These are phyloP conservation scores for Parastagonospora nodorum DNA, from an alignment of 2,329 filamentous ascomycete species.

Conservation along the genomic window DNA sequence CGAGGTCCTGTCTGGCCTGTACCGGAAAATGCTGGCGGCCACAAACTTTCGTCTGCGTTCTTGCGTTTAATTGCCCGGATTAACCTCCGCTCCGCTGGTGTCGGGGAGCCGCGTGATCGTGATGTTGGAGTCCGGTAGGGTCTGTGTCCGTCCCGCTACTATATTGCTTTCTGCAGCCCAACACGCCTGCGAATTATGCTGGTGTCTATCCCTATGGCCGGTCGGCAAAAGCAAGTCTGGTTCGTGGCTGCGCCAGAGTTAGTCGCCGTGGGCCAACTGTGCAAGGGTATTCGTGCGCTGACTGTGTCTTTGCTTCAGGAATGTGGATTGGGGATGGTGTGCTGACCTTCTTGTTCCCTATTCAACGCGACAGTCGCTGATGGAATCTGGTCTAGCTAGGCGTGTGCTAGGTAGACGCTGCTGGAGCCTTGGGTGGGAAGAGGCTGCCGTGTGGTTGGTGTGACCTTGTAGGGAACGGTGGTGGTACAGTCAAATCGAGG, in stretches of 20 bases:
- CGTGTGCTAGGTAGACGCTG: background rate
- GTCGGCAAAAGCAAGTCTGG: slow-evolving; percentile 19
- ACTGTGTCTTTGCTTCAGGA: slow-evolving; percentile 26
- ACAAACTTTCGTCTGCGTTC: background rate
- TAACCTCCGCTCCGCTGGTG: background rate
- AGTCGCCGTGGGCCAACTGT: slow-evolving; percentile 7
- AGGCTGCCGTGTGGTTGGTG: slow-evolving; percentile 11
- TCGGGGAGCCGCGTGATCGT: background rate
- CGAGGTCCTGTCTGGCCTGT: slow-evolving; percentile 6
- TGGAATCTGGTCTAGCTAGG: background rate
- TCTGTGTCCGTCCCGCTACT: background rate
- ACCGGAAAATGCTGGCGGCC: slow-evolving; percentile 2
- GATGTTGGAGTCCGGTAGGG: slow-evolving; percentile 4
- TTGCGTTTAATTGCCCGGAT: background rate
- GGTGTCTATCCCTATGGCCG: slow-evolving; percentile 13
- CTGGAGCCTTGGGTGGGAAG: background rate
- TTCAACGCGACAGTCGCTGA: slow-evolving; percentile 3
- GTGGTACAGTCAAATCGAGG: slow-evolving; percentile 15
- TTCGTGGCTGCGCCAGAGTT: slow-evolving; percentile 19
- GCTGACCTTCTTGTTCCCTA: slow-evolving; percentile 16
- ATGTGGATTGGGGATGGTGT: slow-evolving; percentile 5
- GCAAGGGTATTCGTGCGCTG: slow-evolving; percentile 24
- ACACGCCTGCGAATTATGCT: background rate
- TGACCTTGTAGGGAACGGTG: slow-evolving; percentile 24
- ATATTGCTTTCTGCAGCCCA: background rate